Evolutionary conservation across 106 monocot genomes (phyloP).

Genomic region (Gastrodia elata): DNA sequence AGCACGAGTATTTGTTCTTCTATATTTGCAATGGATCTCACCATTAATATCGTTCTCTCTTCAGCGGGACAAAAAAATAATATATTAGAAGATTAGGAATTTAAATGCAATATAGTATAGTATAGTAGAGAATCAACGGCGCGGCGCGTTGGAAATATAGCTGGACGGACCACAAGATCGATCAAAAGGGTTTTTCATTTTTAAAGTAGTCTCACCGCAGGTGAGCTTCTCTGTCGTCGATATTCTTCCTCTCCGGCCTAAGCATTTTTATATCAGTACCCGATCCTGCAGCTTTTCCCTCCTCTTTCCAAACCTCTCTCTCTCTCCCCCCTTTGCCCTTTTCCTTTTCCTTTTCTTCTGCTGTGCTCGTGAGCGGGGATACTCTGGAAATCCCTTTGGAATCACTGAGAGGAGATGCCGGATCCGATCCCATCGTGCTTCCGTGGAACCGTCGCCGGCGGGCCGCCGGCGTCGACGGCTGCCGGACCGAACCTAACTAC

Average conservation of each 20-base stretch:
- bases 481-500: conserved; percentile 34
- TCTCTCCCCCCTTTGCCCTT: neutral
- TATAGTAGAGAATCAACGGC: conserved; percentile 2
- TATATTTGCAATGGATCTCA: too few species aligned
- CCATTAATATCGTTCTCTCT: too few species aligned
- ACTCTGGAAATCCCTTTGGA: neutral
- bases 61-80: too few species aligned
- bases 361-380: too few species aligned
- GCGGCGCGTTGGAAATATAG: neutral
- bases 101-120: too few species aligned
- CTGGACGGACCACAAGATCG: neutral
- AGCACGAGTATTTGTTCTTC: too few species aligned
- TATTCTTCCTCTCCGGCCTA: neutral
- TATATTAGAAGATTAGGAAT: too few species aligned
- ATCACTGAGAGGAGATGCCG: conserved; percentile 18
- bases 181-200: neutral
- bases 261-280: neutral
- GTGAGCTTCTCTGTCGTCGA: neutral
- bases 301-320: neutral
- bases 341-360: neutral
- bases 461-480: conserved; percentile 10
- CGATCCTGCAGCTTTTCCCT: neutral
- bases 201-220: neutral
- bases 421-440: conserved; percentile 36
- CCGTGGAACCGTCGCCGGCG: conserved; percentile 14